phyloP scores from a whole-genome alignment of 441 rosid species.

The Biscutella laevigata region DNA sequence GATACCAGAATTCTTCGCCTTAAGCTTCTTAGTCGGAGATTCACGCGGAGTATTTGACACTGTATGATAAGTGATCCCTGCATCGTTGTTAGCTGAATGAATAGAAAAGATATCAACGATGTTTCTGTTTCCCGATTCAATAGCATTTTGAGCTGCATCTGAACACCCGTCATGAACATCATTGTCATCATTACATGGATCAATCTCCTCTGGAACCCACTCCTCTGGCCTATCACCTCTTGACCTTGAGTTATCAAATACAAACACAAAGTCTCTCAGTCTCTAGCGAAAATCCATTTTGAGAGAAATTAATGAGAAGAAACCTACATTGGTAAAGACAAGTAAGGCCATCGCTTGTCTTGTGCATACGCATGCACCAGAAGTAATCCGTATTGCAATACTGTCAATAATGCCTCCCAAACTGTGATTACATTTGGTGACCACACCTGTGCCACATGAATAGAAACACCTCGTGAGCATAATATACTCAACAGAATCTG shows the following conservation, averaged over 20 bases:
- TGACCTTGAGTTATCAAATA: conserved; percentile 32
- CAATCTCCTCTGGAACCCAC: conserved; percentile 79
- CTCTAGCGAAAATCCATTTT: background rate
- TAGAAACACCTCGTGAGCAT: conserved; percentile 6
- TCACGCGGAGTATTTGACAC: conserved; percentile 37
- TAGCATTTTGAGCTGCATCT: conserved; percentile 32
- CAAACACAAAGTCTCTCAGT: conserved; percentile 10
- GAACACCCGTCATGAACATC: too few species aligned
- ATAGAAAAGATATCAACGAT: conserved; percentile 76
- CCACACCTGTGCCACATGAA: conserved; percentile 56
- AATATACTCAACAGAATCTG: background rate
- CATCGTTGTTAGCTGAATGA: conserved; percentile 38
- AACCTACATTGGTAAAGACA: conserved; percentile 74
- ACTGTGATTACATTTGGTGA: conserved; percentile 74
- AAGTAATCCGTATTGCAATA: conserved; percentile 67
- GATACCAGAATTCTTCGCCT: conserved; percentile 25
- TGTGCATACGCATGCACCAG: conserved; percentile 80
- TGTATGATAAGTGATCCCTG: conserved; percentile 45
- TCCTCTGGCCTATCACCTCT: conserved; percentile 83
- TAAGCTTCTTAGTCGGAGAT: conserved; percentile 28
- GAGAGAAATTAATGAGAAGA: background rate
- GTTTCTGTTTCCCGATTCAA: conserved; percentile 38
- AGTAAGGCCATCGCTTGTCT: conserved; percentile 90
- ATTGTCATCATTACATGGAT: conserved; percentile 23
- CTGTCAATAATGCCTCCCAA: conserved; percentile 82